These are phyloP conservation scores for Auricularia sp. DNA, from an alignment of 768 basidiomycete genomes.

Conservation along the genomic window DNA sequence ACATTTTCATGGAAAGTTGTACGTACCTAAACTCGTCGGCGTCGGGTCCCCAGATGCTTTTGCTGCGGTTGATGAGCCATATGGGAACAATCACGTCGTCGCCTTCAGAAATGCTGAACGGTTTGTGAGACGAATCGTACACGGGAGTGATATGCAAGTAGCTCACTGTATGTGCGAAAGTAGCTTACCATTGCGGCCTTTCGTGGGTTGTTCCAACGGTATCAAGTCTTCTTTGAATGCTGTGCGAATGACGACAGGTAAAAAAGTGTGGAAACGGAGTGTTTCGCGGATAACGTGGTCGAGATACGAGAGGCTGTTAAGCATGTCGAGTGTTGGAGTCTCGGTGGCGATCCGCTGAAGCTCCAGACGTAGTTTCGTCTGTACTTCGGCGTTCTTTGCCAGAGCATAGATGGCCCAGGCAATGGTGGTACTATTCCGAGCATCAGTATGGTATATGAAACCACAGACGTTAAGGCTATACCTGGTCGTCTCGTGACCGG, in stretches of 20 bases:
- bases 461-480: too few relatives aligned
- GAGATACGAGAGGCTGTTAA: constrained; percentile 11
- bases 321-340: constrained; percentile 6
- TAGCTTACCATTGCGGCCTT: background rate
- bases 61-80: constrained; percentile 18
- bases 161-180: background rate
- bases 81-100: constrained; percentile 19
- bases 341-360: constrained; percentile 1
- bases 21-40: constrained; percentile 21
- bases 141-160: too few relatives aligned
- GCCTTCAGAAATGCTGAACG: constrained; percentile 5
- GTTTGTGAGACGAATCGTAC: constrained; percentile 9
- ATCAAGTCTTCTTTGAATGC: constrained; percentile 13
- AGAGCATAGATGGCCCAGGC: constrained; percentile 4
- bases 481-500: background rate
- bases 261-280: constrained; percentile 13
- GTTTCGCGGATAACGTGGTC: constrained; percentile 12
- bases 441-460: too few relatives aligned
- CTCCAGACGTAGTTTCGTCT: constrained; percentile 6
- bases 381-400: constrained; percentile 2
- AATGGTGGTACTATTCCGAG: too few relatives aligned
- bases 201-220: constrained; percentile 9
- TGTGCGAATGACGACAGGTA: constrained; percentile 11
- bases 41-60: constrained; percentile 24
- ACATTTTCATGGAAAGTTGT: background rate